phyloP scores from a whole-genome alignment of 2,329 filamentous ascomycete genomes.

The Exophiala alcalophila region DNA sequence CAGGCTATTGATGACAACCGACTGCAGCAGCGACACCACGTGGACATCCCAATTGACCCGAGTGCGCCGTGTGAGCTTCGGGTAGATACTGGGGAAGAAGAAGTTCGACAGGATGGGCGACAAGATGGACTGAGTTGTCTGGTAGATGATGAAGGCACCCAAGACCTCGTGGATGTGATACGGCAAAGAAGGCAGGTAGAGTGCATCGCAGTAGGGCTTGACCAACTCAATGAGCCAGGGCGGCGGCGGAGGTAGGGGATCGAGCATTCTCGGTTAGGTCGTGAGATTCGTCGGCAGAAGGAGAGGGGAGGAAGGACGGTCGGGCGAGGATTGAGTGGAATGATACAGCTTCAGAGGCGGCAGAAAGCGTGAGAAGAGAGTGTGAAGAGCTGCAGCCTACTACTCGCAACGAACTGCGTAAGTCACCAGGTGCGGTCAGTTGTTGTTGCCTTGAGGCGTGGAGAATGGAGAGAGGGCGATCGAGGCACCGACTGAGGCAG shows the following conservation, averaged over 20 bases:
- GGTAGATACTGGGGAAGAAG: slow-evolving; percentile 56
- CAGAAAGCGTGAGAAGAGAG: too few relatives aligned
- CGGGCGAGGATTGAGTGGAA: too few relatives aligned
- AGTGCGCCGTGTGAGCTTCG: slow-evolving; percentile 53
- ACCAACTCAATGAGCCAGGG: slow-evolving; percentile 48
- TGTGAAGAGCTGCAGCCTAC: too few relatives aligned
- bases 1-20: slow-evolving; percentile 52
- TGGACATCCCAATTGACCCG: slow-evolving; percentile 66
- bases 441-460: too few relatives aligned
- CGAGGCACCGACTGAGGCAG: too few relatives aligned
- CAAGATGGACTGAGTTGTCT: slow-evolving; percentile 52
- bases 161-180: slow-evolving; percentile 62
- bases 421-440: too few relatives aligned
- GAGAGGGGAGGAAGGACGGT: background rate
- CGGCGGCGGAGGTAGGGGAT: slow-evolving; percentile 50
- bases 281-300: background rate
- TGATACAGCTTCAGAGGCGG: too few relatives aligned
- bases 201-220: slow-evolving; percentile 50
- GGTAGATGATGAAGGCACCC: slow-evolving; percentile 56
- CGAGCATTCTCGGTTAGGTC: slow-evolving; percentile 37
- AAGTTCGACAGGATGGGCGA: slow-evolving; percentile 54
- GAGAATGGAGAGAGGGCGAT: too few relatives aligned
- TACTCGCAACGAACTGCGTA: too few relatives aligned
- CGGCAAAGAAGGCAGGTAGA: slow-evolving; percentile 55
- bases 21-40: slow-evolving; percentile 61